Evolutionary conservation across 805 yeast genomes (phyloP), one percentile per base, ranked within the genome.

Genomic region (Nakazawaea populi): DNA sequence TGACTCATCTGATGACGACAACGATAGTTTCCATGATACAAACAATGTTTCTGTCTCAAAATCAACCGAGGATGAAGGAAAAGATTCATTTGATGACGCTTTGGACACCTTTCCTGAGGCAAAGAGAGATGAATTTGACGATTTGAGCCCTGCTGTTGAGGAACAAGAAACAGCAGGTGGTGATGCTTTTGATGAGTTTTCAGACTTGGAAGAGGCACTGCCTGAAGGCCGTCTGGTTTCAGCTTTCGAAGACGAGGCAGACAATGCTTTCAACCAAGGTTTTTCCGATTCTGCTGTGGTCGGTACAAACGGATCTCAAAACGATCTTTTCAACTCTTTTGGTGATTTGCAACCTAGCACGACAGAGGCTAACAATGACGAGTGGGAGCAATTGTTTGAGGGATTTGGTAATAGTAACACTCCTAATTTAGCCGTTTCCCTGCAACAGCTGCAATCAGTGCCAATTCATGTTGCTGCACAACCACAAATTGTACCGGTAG

Each of bases 361-460:
- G 4, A 36, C 35, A 14, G 69, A 68, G 54, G 67, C 60, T 53
- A 69, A 66, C 32, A 77, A 74, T 48, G 96, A 89, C 60, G 97
- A 90, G 65, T 90, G 97, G 97, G 96, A 90, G 61, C 91, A 89
- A 68, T 76, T 90, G 29, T 90, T 90, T 70, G 92, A 95, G 4
- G 96, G 95, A 0, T 87, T 88, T 63, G 91, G 92, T 14, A 85
- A 85, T 56, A 74, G 65, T 56, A 56, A 51, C 28, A 30, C 60
- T 48, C 56, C 60, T 32, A 30, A 31, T 56, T 11, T 39, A 52
- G 18, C 24, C 24, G n/a, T n/a, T 51, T 14, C 10, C 45, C 47
- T 29, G 46, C 52, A 12, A n/a, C 34, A 52, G 28, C 35, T 29
- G 30, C 34, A 30, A 11, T 31, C 36, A 44, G 32, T 27, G 35